Percentiles rank a stretch among this genome's conserved stretches.
These are phyloP conservation scores for Auricularia heimuer DNA, from an alignment of 768 basidiomycete species.

Conservation along the genomic window DNA sequence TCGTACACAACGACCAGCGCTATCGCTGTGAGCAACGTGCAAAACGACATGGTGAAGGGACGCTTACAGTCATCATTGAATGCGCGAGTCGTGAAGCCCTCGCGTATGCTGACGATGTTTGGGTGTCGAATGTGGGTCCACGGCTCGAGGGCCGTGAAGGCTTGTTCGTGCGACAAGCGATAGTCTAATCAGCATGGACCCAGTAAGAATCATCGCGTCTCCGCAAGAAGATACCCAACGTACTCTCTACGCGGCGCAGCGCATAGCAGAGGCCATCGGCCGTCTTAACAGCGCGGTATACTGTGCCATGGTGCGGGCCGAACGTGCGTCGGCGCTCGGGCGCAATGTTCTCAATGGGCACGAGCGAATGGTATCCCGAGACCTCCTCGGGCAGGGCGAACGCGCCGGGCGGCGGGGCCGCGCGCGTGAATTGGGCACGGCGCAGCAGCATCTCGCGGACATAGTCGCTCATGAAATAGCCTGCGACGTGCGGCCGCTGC, in stretches of 20 bases:
- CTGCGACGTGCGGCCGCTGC: slow-evolving; percentile 22
- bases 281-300: slow-evolving; percentile 73
- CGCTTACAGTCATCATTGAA: slow-evolving; percentile 84
- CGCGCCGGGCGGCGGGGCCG: slow-evolving; percentile 29
- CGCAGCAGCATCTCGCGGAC: slow-evolving; percentile 49
- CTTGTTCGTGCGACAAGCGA: slow-evolving; percentile 68
- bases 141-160: slow-evolving; percentile 71
- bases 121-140: slow-evolving; percentile 86
- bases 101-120: slow-evolving; percentile 68
- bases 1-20: slow-evolving; percentile 89
- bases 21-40: slow-evolving; percentile 21
- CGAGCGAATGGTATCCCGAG: slow-evolving; percentile 82
- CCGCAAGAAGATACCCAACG: slow-evolving; percentile 14
- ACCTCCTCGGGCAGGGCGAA: slow-evolving; percentile 73
- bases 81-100: slow-evolving; percentile 90
- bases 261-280: slow-evolving; percentile 71
- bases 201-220: slow-evolving; percentile 1
- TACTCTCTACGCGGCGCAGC: slow-evolving; percentile 82
- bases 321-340: slow-evolving; percentile 63
- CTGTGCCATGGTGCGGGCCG: slow-evolving; percentile 73
- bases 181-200: slow-evolving; percentile 44
- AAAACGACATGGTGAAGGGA: slow-evolving; percentile 10
- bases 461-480: slow-evolving; percentile 80
- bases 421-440: slow-evolving; percentile 35
- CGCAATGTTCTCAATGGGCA: slow-evolving; percentile 50